These are phyloP conservation scores for Fusarium papillatum DNA, from an alignment of 2,329 filamentous ascomycete genomes.

Conservation along the genomic window DNA sequence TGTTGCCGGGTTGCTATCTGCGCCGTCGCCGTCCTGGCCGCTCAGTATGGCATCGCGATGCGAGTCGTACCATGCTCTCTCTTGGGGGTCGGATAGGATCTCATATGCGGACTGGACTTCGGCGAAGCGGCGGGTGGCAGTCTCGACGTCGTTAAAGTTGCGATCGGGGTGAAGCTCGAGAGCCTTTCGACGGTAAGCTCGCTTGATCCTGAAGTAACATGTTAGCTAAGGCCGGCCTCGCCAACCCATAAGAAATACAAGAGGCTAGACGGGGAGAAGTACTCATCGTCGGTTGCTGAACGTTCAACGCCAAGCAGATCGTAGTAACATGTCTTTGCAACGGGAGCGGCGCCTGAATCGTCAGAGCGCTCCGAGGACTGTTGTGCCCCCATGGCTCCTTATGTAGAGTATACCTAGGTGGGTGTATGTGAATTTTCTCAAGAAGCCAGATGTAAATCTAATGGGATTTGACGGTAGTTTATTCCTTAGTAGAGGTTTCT, in stretches of 20 bases:
- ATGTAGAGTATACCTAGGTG: not conserved
- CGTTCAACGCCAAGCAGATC: slow-evolving; percentile 83
- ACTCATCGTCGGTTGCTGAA: slow-evolving; percentile 86
- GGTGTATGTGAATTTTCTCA: not conserved
- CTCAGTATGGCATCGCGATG: slow-evolving; percentile 88
- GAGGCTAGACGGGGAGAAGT: slow-evolving; percentile 43
- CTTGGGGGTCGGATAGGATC: slow-evolving; percentile 95
- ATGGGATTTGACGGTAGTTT: not conserved
- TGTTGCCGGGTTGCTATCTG: slow-evolving; percentile 67
- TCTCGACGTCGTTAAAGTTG: slow-evolving; percentile 88
- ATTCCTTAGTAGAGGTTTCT: slow-evolving; percentile 8
- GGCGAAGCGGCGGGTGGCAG: slow-evolving; percentile 87
- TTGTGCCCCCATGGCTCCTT: slow-evolving; percentile 64
- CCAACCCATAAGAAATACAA: not conserved
- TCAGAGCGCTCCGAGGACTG: slow-evolving; percentile 62
- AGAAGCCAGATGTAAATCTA: not conserved
- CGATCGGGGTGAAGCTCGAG: slow-evolving; percentile 96
- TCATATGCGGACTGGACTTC: slow-evolving; percentile 96
- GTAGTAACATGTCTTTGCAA: slow-evolving; percentile 85
- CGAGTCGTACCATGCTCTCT: slow-evolving; percentile 97
- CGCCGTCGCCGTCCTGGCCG: slow-evolving; percentile 66
- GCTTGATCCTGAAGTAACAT: slow-evolving; percentile 79
- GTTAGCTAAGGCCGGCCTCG: not conserved
- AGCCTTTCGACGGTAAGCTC: slow-evolving; percentile 90
- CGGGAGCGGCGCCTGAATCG: slow-evolving; percentile 47